These are phyloP conservation scores for Aureobasidium sp. DNA, from an alignment of 2,329 filamentous ascomycete genomes.

Conservation along the genomic window DNA sequence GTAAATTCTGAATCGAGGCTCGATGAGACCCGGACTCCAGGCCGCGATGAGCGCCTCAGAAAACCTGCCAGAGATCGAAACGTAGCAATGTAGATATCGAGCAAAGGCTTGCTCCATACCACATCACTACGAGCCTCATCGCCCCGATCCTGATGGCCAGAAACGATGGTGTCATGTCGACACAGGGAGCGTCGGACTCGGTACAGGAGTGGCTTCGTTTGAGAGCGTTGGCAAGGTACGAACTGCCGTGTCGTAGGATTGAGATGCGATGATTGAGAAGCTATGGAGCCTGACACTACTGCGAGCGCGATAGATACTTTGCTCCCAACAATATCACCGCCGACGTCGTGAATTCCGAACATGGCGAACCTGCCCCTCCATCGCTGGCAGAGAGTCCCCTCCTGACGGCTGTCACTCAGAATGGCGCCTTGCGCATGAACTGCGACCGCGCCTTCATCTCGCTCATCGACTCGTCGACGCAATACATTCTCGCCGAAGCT, in stretches of 20 bases:
- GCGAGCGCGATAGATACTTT: background rate
- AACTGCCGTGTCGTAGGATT: background rate
- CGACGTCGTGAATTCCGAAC: constrained; percentile 5
- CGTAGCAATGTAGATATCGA: background rate
- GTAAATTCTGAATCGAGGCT: background rate
- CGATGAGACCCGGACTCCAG: too few relatives aligned
- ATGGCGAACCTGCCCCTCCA: background rate
- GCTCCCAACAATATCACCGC: constrained; percentile 11
- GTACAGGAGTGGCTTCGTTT: constrained; percentile 14
- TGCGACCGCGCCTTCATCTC: constrained; percentile 39
- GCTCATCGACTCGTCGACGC: constrained; percentile 36
- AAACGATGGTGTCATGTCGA: background rate
- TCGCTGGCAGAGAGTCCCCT: constrained; percentile 1
- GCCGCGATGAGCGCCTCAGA: too few relatives aligned
- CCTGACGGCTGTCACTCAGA: constrained; percentile 34
- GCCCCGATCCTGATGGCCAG: background rate
- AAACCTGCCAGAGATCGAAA: too few relatives aligned
- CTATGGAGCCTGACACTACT: background rate
- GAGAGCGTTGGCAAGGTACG: constrained; percentile 8
- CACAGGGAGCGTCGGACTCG: background rate
- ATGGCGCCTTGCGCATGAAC: constrained; percentile 38
- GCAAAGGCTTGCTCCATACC: background rate
- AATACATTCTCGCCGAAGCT: constrained; percentile 44
- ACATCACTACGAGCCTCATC: too few relatives aligned
- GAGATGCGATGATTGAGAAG: background rate